A percentile compares a stretch with the other conserved stretches of the same genome.
These are phyloP conservation scores for Podaxis sp. DNA, from an alignment of 768 basidiomycete species.

Conservation along the genomic window DNA sequence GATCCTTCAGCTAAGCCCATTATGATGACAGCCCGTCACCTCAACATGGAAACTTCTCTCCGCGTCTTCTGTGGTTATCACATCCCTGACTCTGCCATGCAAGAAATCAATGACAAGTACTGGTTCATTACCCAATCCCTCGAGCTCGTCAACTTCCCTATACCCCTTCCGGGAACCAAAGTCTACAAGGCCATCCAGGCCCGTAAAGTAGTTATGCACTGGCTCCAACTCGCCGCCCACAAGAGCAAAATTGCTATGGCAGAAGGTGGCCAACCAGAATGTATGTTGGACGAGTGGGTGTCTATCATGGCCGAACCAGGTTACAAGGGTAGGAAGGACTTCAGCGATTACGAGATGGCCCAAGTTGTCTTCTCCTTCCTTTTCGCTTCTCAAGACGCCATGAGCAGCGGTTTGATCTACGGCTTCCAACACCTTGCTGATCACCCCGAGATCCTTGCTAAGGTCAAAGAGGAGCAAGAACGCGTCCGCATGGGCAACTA, in stretches of 20 bases:
- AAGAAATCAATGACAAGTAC: slow-evolving; percentile 89
- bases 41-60: slow-evolving; percentile 98
- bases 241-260: slow-evolving; percentile 84
- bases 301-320: slow-evolving; percentile 61
- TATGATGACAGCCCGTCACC: slow-evolving; percentile 89
- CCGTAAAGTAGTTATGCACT: slow-evolving; percentile 80
- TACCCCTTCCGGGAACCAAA: slow-evolving; percentile 94
- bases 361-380: slow-evolving; percentile 97
- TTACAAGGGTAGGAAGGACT: slow-evolving; percentile 81
- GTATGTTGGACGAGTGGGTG: slow-evolving; percentile 95
- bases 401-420: slow-evolving; percentile 96
- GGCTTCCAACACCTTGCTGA: slow-evolving; percentile 96
- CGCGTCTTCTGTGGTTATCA: slow-evolving; percentile 93
- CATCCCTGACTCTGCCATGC: slow-evolving; percentile 75
- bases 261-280: slow-evolving; percentile 74
- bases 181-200: slow-evolving; percentile 92
- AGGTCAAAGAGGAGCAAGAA: slow-evolving; percentile 90
- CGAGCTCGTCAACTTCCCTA: slow-evolving; percentile 98
- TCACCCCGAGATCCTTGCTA: slow-evolving; percentile 83
- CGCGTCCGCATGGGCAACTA: slow-evolving; percentile 77
- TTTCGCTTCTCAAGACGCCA: slow-evolving; percentile 96
- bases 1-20: slow-evolving; percentile 55
- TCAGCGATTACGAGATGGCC: slow-evolving; percentile 93
- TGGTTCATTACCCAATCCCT: slow-evolving; percentile 95
- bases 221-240: slow-evolving; percentile 76